Evolutionary conservation across 1,284 basidiomycete genomes (phyloP).

Genomic region (Austroboletus olivaceoglutinosus): DNA sequence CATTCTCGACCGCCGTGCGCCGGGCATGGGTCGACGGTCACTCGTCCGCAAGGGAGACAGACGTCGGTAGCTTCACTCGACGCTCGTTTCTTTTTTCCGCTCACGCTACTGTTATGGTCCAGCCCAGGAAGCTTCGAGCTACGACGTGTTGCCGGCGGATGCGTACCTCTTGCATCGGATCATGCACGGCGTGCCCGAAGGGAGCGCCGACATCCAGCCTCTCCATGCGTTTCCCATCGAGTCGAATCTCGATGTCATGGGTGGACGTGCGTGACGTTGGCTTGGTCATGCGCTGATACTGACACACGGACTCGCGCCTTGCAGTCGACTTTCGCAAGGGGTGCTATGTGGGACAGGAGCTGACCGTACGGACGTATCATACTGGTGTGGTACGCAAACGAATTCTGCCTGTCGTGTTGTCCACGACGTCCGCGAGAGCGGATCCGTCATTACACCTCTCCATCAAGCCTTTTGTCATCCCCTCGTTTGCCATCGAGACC

Average conservation of each 20-base stretch:
- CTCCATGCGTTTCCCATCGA: constrained; percentile 88
- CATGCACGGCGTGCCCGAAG: constrained; percentile 86
- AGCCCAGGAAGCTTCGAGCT: constrained; percentile 56
- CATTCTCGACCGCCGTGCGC: constrained; percentile 70
- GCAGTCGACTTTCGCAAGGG: constrained; percentile 96
- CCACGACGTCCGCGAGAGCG: constrained; percentile 6
- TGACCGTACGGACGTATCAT: constrained; percentile 96
- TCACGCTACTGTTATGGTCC: constrained; percentile 14
- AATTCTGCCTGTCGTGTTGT: constrained; percentile 68
- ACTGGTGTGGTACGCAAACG: constrained; percentile 92
- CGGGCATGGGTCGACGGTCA: constrained; percentile 74
- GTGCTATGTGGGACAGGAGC: constrained; percentile 97
- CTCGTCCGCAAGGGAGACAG: constrained; percentile 66
- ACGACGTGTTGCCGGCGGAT: constrained; percentile 50
- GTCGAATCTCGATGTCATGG: constrained; percentile 91
- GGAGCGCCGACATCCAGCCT: constrained; percentile 73
- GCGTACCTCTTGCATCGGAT: constrained; percentile 82
- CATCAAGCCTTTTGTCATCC: constrained; percentile 23
- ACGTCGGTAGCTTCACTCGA: constrained; percentile 52
- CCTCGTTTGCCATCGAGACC: constrained; percentile 11
- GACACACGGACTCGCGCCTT: constrained; percentile 2
- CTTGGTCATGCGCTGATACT: neutral
- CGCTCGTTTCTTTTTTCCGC: neutral
- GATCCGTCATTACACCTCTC: constrained; percentile 11
- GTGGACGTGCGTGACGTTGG: constrained; percentile 65